These are phyloP conservation scores for Hymenoscyphus linearis DNA, from an alignment of 2,329 filamentous ascomycete species.

Conservation along the genomic window DNA sequence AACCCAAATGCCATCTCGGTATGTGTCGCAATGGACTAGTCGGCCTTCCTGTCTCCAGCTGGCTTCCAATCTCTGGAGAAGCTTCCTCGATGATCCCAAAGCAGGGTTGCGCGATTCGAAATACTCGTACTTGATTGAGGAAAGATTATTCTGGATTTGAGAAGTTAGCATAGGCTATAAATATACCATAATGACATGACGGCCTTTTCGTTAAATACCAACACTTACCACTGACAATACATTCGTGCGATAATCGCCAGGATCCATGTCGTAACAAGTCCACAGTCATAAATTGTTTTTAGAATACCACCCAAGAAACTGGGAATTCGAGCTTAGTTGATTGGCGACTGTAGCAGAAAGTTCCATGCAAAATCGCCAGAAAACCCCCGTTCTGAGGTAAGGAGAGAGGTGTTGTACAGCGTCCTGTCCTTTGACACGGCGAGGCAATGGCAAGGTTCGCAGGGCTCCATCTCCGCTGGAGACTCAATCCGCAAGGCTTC, in stretches of 20 bases:
- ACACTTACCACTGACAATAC: slow-evolving; percentile 31
- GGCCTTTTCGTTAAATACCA: not conserved
- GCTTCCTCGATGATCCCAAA: slow-evolving; percentile 17
- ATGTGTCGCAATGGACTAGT: slow-evolving; percentile 27
- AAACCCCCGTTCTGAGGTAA: not conserved
- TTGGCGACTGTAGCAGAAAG: not conserved
- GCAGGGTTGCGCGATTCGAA: slow-evolving; percentile 22
- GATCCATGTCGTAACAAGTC: slow-evolving; percentile 30
- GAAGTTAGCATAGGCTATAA: slow-evolving; percentile 4
- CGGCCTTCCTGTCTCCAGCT: slow-evolving; percentile 27
- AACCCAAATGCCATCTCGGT: slow-evolving; percentile 29
- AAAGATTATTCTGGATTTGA: slow-evolving; percentile 27
- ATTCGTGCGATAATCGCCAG: slow-evolving; percentile 32
- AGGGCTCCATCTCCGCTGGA: slow-evolving; percentile 30
- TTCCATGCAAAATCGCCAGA: not conserved
- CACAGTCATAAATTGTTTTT: slow-evolving; percentile 16
- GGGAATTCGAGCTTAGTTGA: not conserved
- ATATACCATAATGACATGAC: not conserved
- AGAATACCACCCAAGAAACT: slow-evolving; percentile 6
- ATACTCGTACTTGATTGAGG: slow-evolving; percentile 32
- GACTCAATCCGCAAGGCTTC: not conserved
- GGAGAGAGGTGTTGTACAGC: not conserved
- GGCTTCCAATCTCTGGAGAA: slow-evolving; percentile 28
- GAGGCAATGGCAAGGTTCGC: slow-evolving; percentile 24
- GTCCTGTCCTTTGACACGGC: slow-evolving; percentile 15